Evolutionary conservation across 2,329 filamentous ascomycete genomes (phyloP).

Genomic region (Aspergillus sp.): DNA sequence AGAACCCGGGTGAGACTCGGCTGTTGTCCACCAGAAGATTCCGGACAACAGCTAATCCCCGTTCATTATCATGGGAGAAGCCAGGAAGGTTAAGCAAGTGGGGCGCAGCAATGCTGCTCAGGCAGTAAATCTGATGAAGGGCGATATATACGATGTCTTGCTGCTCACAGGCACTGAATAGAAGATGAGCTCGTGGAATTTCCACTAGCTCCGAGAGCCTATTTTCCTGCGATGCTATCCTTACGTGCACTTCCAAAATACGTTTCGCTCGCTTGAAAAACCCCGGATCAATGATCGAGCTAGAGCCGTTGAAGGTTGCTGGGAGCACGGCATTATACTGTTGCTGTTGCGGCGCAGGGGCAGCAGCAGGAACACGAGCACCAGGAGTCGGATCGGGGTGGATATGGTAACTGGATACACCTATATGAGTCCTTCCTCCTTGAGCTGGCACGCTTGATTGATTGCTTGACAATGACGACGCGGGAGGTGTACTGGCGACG

Average conservation of each 20-base stretch:
- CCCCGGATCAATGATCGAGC: constrained; percentile 15
- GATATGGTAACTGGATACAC: not conserved
- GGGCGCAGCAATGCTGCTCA: constrained; percentile 47
- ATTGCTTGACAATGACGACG: not conserved
- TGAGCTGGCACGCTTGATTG: not conserved
- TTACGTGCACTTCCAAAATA: constrained; percentile 21
- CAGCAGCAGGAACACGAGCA: not conserved
- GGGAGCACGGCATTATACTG: not conserved
- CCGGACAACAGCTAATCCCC: constrained; percentile 38
- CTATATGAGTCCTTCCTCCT: not conserved
- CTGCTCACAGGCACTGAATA: constrained; percentile 56
- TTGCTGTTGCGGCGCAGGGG: not conserved
- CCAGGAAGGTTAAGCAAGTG: constrained; percentile 40
- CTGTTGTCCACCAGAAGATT: constrained; percentile 50
- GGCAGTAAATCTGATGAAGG: constrained; percentile 65
- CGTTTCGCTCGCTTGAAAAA: constrained; percentile 9
- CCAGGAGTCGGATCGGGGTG: not conserved
- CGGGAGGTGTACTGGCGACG: not conserved
- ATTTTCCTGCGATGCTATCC: constrained; percentile 17
- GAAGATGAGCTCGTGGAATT: constrained; percentile 52
- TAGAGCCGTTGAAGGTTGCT: not conserved
- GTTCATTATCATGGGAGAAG: constrained; percentile 27
- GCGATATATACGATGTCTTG: constrained; percentile 65
- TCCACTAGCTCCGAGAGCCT: constrained; percentile 39
- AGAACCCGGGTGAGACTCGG: constrained; percentile 38